phyloP scores from a whole-genome alignment of 2,329 filamentous ascomycete genomes.

The Grosmannia penicillata region DNA sequence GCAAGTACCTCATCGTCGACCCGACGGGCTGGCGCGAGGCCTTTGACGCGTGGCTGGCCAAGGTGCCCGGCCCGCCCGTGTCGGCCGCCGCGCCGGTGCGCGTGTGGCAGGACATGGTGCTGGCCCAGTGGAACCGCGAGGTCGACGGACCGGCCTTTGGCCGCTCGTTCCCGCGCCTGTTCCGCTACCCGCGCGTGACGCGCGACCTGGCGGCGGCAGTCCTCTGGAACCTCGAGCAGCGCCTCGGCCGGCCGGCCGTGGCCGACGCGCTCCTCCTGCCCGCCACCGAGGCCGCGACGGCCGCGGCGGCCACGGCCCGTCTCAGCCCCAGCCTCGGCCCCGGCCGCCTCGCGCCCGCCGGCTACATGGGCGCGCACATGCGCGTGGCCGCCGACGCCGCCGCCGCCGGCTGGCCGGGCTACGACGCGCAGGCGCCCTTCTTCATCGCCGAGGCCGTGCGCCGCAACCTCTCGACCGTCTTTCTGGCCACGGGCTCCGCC shows the following conservation, averaged over 20 bases:
- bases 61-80: constrained; percentile 1
- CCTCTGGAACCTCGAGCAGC: constrained; percentile 16
- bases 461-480: constrained; percentile 17
- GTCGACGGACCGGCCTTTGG: constrained; percentile 11
- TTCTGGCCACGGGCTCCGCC: constrained; percentile 21
- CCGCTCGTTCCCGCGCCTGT: constrained; percentile 9
- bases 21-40: constrained; percentile 10
- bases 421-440: constrained; percentile 19
- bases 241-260: constrained; percentile 14
- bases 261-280: constrained; percentile 6
- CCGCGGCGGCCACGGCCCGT: no score
- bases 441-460: constrained; percentile 20
- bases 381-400: constrained; percentile 19
- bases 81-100: constrained; percentile 7
- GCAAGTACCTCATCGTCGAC: constrained; percentile 10
- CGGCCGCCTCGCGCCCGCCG: constrained; percentile 12
- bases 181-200: constrained; percentile 5
- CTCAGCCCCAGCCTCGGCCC: no score
- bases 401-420: constrained; percentile 18
- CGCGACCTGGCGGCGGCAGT: constrained; percentile 17
- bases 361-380: constrained; percentile 23
- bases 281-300: neutral
- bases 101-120: constrained; percentile 14
- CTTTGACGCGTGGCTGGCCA: constrained; percentile 10
- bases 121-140: constrained; percentile 11